Base-by-base conservation (phyloP, 495 filamentous ascomycete species). In the Chaetomium cochliodes region DNA sequence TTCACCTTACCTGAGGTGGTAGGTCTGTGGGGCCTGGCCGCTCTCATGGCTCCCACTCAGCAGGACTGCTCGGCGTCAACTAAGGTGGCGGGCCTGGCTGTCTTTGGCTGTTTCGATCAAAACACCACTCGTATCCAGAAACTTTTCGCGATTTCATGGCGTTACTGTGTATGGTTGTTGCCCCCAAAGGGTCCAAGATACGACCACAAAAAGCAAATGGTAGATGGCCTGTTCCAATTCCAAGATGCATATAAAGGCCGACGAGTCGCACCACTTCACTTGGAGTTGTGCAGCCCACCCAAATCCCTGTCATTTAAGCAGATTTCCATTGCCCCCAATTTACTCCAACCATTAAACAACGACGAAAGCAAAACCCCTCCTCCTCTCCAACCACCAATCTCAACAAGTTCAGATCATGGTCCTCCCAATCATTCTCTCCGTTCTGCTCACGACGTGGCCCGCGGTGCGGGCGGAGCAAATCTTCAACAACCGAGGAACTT, bases 401-500 rank as follows among this genome's bases (percentile, higher is more conserved):
- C 46, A 50, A 50, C n/a, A 50, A 55, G 13, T 25, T 2, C 18
- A 22, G 13, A 49, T 20, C 41, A 59, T 59, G 57, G n/a, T 2
- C 3, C 22, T 49, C 22, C 4, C 16, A 5, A n/a, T 20, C 11
- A n/a, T 60, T 44, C 18, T 60, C 22, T 1, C 26, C 5, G 25
- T 23, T 22, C 56, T 65, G 28, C 58, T 60, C 28, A 33, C 39
- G 50, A 15, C 22, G 23, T 39, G 30, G 33, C 20, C 50, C 18
- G 20, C 64, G 9, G 53, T 28, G 16, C 41, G 26, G 50, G 66
- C 80, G 3, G 66, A 72, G 23, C 79, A 79, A 55, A 73, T 72
- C 51, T 86, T 84, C 71, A 72, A 70, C 71, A 86, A 84, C 72
- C 74, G 72, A 2, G 84, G 84, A 28, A 83, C 80, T n/a, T 69